These are phyloP conservation scores for Tuber indicum DNA, from an alignment of 495 filamentous ascomycete genomes.

Conservation along the genomic window DNA sequence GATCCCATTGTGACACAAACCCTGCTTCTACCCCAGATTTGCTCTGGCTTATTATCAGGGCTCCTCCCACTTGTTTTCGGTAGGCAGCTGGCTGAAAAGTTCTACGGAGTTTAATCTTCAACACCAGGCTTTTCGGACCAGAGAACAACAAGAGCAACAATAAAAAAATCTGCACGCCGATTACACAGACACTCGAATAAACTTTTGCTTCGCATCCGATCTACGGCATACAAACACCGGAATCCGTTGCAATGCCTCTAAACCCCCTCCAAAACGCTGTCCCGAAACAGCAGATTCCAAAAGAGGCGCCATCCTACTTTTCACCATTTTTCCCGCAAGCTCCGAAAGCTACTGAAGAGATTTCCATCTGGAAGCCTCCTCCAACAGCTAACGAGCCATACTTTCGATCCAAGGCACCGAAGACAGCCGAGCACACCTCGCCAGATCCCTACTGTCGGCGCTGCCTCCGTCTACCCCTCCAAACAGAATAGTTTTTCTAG, in stretches of 20 bases:
- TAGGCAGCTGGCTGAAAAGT: not conserved
- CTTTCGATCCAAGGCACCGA: slow-evolving; percentile 37
- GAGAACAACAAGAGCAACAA: not conserved
- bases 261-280: slow-evolving; percentile 39
- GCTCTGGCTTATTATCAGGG: slow-evolving; percentile 26
- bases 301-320: slow-evolving; percentile 38
- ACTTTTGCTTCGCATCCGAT: not conserved
- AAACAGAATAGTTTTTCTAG: not conserved
- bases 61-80: slow-evolving; percentile 9
- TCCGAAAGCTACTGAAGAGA: slow-evolving; percentile 18
- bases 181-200: not conserved
- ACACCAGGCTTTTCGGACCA: not conserved
- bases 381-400: slow-evolving; percentile 27
- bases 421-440: slow-evolving; percentile 34
- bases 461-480: slow-evolving; percentile 9
- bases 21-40: slow-evolving; percentile 36
- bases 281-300: slow-evolving; percentile 39
- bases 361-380: slow-evolving; percentile 38
- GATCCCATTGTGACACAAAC: slow-evolving; percentile 22
- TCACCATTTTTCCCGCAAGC: slow-evolving; percentile 38
- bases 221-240: not conserved
- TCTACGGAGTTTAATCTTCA: not conserved
- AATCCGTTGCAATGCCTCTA: slow-evolving; percentile 20
- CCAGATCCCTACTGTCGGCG: slow-evolving; percentile 36
- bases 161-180: not conserved